Evolutionary conservation across 73 alveolate genomes (phyloP).

Genomic region (Paramecium pentaurelia): DNA sequence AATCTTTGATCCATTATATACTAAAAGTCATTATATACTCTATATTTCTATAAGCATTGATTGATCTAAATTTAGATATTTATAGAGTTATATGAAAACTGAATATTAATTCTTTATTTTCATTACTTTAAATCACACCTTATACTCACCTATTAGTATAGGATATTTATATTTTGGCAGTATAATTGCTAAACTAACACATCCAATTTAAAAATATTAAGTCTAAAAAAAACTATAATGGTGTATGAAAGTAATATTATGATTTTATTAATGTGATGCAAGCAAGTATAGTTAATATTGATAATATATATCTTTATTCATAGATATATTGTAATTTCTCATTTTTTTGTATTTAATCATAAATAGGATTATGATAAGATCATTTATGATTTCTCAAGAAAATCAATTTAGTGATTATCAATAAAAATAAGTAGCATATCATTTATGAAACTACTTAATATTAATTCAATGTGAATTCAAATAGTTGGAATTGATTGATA

Average conservation of each 20-base stretch:
- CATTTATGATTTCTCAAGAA: background rate
- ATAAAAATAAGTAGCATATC: background rate
- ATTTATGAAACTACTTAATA: background rate
- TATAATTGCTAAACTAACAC: background rate
- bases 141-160: background rate
- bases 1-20: background rate
- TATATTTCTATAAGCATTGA: background rate
- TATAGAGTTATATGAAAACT: background rate
- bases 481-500: background rate
- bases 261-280: background rate
- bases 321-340: background rate
- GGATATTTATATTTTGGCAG: conserved; percentile 15
- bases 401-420: background rate
- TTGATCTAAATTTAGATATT: background rate
- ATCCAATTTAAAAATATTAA: background rate
- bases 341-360: background rate
- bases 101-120: background rate
- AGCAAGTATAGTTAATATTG: background rate
- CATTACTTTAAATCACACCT: background rate
- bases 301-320: background rate
- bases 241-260: background rate
- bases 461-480: background rate
- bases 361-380: background rate
- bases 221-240: background rate
- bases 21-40: background rate